Percentiles rank a stretch among this genome's conserved stretches.
phyloP scores from a whole-genome alignment of 2,329 filamentous ascomycete species.

The Tolypocladium amazonense region DNA sequence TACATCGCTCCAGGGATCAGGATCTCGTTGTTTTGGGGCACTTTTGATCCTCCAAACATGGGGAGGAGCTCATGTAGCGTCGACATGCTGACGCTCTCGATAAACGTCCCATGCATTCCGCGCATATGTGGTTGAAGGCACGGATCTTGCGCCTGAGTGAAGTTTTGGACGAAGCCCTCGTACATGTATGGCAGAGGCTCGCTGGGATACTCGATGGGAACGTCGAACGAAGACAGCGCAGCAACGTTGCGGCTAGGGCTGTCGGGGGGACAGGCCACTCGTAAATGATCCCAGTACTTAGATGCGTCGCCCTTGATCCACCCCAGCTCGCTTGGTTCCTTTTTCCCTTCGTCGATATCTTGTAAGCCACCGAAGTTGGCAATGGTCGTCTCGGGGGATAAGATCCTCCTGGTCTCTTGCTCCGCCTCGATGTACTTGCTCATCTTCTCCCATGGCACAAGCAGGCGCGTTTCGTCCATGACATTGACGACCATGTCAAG shows the following conservation, averaged over 20 bases:
- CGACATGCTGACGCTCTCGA: slow-evolving; percentile 39
- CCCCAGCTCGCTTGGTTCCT: slow-evolving; percentile 28
- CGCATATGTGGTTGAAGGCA: slow-evolving; percentile 47
- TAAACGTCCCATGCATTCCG: slow-evolving; percentile 44
- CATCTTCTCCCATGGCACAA: slow-evolving; percentile 50
- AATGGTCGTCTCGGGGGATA: slow-evolving; percentile 30
- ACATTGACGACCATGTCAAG: slow-evolving; percentile 58
- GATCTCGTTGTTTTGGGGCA: slow-evolving; percentile 53
- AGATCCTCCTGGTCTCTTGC: slow-evolving; percentile 28
- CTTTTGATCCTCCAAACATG: slow-evolving; percentile 52
- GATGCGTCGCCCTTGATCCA: slow-evolving; percentile 32
- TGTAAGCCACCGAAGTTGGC: slow-evolving; percentile 30
- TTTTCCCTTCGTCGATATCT: slow-evolving; percentile 21
- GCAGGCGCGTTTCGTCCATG: slow-evolving; percentile 50
- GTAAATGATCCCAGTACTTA: slow-evolving; percentile 49
- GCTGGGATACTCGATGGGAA: slow-evolving; percentile 21
- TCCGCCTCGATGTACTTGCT: slow-evolving; percentile 38
- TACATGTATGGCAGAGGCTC: slow-evolving; percentile 26
- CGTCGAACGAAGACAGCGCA: slow-evolving; percentile 17
- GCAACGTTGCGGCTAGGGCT: slow-evolving; percentile 32
- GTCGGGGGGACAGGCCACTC: slow-evolving; percentile 44
- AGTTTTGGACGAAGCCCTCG: slow-evolving; percentile 44
- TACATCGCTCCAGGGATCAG: slow-evolving; percentile 57
- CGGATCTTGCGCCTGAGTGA: slow-evolving; percentile 46
- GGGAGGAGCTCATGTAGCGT: slow-evolving; percentile 45